A percentile compares a stretch with the other conserved stretches of the same genome.
Conservation (phyloP, 495 filamentous ascomycete genomes). For the Cenococcum geophilum region DNA sequence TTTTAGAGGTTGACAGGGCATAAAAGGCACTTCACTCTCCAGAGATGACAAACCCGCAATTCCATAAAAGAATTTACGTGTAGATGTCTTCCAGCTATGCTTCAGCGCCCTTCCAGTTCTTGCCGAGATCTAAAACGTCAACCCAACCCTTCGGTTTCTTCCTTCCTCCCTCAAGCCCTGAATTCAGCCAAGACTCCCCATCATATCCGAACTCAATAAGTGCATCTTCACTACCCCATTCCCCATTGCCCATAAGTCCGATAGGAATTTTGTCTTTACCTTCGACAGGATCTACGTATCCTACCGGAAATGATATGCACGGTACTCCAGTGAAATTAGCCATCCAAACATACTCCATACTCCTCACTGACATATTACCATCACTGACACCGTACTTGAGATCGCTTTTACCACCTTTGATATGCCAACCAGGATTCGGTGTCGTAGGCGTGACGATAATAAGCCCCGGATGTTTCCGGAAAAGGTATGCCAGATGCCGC, state of each 20-base stretch:
- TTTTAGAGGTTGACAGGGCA: neutral
- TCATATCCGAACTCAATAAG: conserved; percentile 69
- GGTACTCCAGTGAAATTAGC: conserved; percentile 81
- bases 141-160: conserved; percentile 42
- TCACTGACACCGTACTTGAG: conserved; percentile 65
- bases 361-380: conserved; percentile 62
- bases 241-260: conserved; percentile 82
- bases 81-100: neutral
- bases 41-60: too few species aligned
- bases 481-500: conserved; percentile 72
- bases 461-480: conserved; percentile 63
- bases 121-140: conserved; percentile 36
- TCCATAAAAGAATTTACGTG: too few species aligned
- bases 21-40: too few species aligned
- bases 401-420: conserved; percentile 46
- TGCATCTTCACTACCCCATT: conserved; percentile 82
- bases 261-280: conserved; percentile 59
- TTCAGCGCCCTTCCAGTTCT: neutral
- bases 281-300: conserved; percentile 51
- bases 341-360: conserved; percentile 84
- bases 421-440: conserved; percentile 70
- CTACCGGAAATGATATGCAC: conserved; percentile 69
- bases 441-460: conserved; percentile 75
- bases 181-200: conserved; percentile 51
- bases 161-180: conserved; percentile 40